These are phyloP conservation scores for Saccharomycopsis guyanensis DNA, from an alignment of 805 yeast species.

Conservation along the genomic window DNA sequence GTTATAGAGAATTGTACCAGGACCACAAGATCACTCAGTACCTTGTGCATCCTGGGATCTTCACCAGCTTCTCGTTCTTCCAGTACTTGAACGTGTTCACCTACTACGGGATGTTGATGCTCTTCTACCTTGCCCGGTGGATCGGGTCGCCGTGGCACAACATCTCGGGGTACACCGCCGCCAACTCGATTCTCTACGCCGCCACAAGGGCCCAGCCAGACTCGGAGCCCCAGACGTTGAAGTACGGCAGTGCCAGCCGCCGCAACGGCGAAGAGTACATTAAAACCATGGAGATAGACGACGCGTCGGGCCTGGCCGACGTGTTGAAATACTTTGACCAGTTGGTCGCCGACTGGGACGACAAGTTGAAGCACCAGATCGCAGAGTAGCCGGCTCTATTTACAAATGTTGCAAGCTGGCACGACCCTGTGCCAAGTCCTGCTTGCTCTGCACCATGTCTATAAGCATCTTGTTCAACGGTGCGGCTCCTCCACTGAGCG, in stretches of 20 bases:
- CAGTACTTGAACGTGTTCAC: constrained; percentile 71
- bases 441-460: constrained; percentile 14
- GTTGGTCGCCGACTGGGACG: constrained; percentile 65
- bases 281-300: constrained; percentile 46
- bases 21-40: constrained; percentile 58
- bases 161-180: constrained; percentile 81
- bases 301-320: constrained; percentile 52
- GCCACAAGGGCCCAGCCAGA: constrained; percentile 45
- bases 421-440: constrained; percentile 4
- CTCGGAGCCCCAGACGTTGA: constrained; percentile 38
- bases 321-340: constrained; percentile 56
- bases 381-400: constrained; percentile 27
- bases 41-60: constrained; percentile 90
- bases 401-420: neutral
- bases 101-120: constrained; percentile 74
- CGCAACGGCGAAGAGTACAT: constrained; percentile 60
- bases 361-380: constrained; percentile 65
- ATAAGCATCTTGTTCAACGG: constrained; percentile 10
- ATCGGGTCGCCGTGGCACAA: constrained; percentile 86
- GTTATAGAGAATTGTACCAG: constrained; percentile 42
- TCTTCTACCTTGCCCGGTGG: constrained; percentile 77
- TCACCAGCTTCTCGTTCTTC: constrained; percentile 74
- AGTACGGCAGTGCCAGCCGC: constrained; percentile 68
- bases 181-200: constrained; percentile 75
- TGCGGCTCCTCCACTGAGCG: constrained; percentile 40